A percentile compares a stretch with the other conserved stretches of the same genome.
phyloP scores from a whole-genome alignment of 441 rosid species.

The Adansonia gregorii region DNA sequence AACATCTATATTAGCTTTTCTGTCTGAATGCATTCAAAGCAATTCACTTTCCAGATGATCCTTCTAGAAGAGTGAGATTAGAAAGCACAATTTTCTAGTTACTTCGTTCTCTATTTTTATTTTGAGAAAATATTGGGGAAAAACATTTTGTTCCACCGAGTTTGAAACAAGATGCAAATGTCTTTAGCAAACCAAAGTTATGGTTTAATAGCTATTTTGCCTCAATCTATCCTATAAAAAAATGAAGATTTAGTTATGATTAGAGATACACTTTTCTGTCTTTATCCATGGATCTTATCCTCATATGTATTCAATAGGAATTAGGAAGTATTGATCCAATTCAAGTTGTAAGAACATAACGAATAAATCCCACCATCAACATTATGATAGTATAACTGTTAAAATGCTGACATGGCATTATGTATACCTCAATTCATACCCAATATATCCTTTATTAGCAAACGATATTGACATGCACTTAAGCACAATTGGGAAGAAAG shows the following conservation, averaged over 20 bases:
- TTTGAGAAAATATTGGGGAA: not conserved
- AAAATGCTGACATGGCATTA: no score
- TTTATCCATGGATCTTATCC: not conserved
- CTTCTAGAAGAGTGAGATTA: not conserved
- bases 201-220: not conserved
- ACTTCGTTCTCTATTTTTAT: not conserved
- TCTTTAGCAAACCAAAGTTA: not conserved
- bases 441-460: no score
- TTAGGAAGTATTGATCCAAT: no score
- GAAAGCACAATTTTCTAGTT: not conserved
- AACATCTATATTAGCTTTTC: not conserved
- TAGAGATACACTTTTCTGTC: not conserved
- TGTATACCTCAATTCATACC: no score
- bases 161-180: not conserved
- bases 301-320: not conserved
- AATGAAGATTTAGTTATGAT: not conserved
- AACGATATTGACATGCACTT: no score
- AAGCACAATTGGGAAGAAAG: no score
- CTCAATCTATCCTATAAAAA: not conserved
- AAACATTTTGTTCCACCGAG: not conserved
- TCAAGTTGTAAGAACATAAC: no score
- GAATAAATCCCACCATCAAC: no score
- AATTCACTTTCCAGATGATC: not conserved
- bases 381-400: no score
- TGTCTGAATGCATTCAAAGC: not conserved